Evolutionary conservation across 306 rosid species (phyloP), one percentile per base, ranked within the genome.

Genomic region (Acacia confusa): DNA sequence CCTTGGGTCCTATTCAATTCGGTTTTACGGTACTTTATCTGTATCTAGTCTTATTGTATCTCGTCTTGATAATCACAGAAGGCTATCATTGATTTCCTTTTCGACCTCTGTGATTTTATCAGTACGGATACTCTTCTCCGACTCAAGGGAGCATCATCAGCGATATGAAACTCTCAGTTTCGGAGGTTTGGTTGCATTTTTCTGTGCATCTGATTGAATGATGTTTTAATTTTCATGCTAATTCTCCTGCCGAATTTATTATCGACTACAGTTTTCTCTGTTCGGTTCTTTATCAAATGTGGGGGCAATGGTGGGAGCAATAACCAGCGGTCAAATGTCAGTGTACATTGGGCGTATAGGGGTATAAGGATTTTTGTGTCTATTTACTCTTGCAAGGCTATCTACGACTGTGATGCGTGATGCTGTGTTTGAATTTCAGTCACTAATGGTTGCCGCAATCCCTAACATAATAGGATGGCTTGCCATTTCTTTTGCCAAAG

Each of bases 301-400:
- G 78, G 97, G 97, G 63, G 97, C 94, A 15, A 93, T 93, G 97
- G 91, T 93, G 13, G 97, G 97, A 50, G 97, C 97, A 52, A 87
- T 86, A 19, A 85, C 91, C 13, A 93, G 97, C 80, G 97, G 97
- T 69, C 97, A 93, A 82, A 84, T 93, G 73, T 88, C 97, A 20
- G 97, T 89, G 72, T 90, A 88, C 77, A 85, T 90, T 72, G 97
- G 97, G 64, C 90, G 97, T 50, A 93, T 90, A 71, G 97, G 93
- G 94, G 97, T 93, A 90, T 24, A 43, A 41, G 36, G 14, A 5
- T 9, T 81, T 74, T 30, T 81, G 50, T 32, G 11, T 72, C 6
- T 41, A 15, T 79, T 10, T 80, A n/a, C 64, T 43, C 28, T 72
- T 44, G 36, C 16, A 14, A 71, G 28, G 61, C 28, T 70, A 57